Evolutionary conservation across 2,329 filamentous ascomycete genomes (phyloP), one percentile per base, ranked within the genome.

Genomic region (Gnomoniopsis smithogilvyi): DNA sequence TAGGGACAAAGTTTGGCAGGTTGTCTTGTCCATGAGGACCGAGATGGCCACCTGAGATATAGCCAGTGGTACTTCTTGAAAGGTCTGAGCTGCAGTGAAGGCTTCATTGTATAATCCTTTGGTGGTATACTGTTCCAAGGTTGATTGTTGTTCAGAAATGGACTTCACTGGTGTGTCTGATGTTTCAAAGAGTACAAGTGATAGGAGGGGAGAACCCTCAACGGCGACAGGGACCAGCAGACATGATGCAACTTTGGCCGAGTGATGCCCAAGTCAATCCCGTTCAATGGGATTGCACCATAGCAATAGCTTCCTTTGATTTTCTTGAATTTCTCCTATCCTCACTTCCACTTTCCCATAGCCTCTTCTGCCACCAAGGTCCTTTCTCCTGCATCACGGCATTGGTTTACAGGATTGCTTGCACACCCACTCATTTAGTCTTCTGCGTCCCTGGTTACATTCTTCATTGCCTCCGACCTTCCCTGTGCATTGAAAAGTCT

Each of bases 341-440:
- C 33, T 19, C 48, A n/a, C 26, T 36, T 38, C 11, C 36, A 54
- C 36, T 38, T 30, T 46, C 49, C 33, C 21, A 34, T 45, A 36
- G n/a, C 47, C 41, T 41, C 43, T 8, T n/a, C 36, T 24, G 21
- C 45, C 41, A 19, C 34, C 52, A 53, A 43, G 51, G 59, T 50
- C 48, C 59, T 52, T 56, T 62, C 41, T 45, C n/a, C 17, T 45
- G 41, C 41, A 45, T 41, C 36, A 41, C 36, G 17, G 11, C 14
- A 14, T 41, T 41, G 36, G 17, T 7, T 14, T 14, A 30, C 26
- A 30, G 26, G 26, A 30, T 8, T 30, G 26, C 36, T 45, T 52
- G 45, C 49, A 54, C 60, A 56, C 57, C 17, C 41, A 52, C 56
- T 57, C 57, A 59, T 46, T 47, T 56, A 46, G 19, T 48, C 24